A percentile compares a stretch with the other conserved stretches of the same genome.
Conservation (phyloP, 2,329 filamentous ascomycete genomes). For the Fusarium napiforme region DNA sequence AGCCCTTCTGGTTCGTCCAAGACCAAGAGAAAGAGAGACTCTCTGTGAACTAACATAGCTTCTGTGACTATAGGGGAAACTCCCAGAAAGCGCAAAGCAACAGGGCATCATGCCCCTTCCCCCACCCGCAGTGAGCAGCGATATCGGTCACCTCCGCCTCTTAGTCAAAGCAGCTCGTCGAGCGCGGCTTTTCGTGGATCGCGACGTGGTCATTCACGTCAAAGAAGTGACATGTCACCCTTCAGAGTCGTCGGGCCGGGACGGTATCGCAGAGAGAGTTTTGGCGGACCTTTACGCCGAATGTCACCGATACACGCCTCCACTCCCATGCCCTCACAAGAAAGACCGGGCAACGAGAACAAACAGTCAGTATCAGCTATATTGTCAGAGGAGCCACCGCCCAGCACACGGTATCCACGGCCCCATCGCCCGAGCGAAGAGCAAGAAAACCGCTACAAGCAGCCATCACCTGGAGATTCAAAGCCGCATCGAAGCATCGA, state of each 20-base stretch:
- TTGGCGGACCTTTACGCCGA: slow-evolving; percentile 40
- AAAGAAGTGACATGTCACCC: slow-evolving; percentile 53
- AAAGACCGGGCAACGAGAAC: slow-evolving; percentile 43
- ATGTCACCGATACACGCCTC: slow-evolving; percentile 42
- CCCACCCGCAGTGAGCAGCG: slow-evolving; percentile 46
- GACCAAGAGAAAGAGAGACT: slow-evolving; percentile 60
- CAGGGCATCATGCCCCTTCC: slow-evolving; percentile 52
- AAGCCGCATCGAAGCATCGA: slow-evolving; percentile 18
- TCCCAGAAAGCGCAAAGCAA: slow-evolving; percentile 86
- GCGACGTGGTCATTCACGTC: slow-evolving; percentile 49
- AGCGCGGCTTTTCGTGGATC: slow-evolving; percentile 39
- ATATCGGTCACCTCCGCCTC: slow-evolving; percentile 49
- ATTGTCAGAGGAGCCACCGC: slow-evolving; percentile 43
- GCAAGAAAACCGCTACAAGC: slow-evolving; percentile 24
- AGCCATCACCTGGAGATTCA: slow-evolving; percentile 28
- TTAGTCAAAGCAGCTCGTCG: slow-evolving; percentile 44
- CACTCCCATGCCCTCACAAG: slow-evolving; percentile 38
- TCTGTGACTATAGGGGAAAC: slow-evolving; percentile 72
- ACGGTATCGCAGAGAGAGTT: slow-evolving; percentile 42
- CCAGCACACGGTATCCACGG: slow-evolving; percentile 21
- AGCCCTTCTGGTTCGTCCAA: slow-evolving; percentile 80
- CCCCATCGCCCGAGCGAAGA: slow-evolving; percentile 22
- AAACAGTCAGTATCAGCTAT: slow-evolving; percentile 51
- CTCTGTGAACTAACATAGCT: slow-evolving; percentile 54
- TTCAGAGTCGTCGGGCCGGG: slow-evolving; percentile 45